Evolutionary conservation across 2,329 filamentous ascomycete genomes (phyloP).

Genomic region (Alternaria alternata): DNA sequence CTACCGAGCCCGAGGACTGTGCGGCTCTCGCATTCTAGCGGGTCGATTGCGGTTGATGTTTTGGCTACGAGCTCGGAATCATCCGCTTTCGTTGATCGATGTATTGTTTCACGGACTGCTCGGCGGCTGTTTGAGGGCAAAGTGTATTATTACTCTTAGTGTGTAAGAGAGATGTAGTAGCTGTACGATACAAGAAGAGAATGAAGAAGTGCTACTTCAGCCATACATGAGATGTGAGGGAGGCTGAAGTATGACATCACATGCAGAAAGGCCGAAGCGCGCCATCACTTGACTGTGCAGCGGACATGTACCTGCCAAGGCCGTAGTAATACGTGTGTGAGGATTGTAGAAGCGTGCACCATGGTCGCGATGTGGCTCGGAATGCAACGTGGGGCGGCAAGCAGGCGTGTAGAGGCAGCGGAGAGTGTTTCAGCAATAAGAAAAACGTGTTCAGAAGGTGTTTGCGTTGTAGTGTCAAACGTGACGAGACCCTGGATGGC

Average conservation of each 20-base stretch:
- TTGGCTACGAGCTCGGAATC: slow-evolving; percentile 23
- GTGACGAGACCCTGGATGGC: too few species aligned
- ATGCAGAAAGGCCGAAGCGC: slow-evolving; percentile 9
- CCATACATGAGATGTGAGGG: not conserved
- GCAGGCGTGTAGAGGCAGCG: too few species aligned
- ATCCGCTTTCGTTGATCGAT: slow-evolving; percentile 32
- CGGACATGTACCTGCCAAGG: slow-evolving; percentile 30
- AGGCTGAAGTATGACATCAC: slow-evolving; percentile 24
- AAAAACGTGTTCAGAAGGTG: too few species aligned
- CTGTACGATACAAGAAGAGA: not conserved
- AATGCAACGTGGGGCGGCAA: not conserved
- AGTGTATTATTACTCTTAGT: slow-evolving; percentile 32
- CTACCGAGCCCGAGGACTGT: slow-evolving; percentile 11
- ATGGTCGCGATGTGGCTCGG: too few species aligned
- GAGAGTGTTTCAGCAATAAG: too few species aligned
- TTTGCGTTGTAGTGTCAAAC: not conserved
- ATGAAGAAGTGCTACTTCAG: too few species aligned
- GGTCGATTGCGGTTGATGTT: slow-evolving; percentile 38
- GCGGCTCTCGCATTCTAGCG: slow-evolving; percentile 34
- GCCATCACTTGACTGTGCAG: slow-evolving; percentile 26
- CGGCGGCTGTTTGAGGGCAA: slow-evolving; percentile 43
- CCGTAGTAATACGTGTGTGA: slow-evolving; percentile 14
- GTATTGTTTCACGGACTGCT: slow-evolving; percentile 45
- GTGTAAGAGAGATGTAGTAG: not conserved
- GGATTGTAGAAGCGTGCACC: not conserved